Base-by-base conservation (phyloP, 2,329 filamentous ascomycete species). In the Pyrenophora graminea region DNA sequence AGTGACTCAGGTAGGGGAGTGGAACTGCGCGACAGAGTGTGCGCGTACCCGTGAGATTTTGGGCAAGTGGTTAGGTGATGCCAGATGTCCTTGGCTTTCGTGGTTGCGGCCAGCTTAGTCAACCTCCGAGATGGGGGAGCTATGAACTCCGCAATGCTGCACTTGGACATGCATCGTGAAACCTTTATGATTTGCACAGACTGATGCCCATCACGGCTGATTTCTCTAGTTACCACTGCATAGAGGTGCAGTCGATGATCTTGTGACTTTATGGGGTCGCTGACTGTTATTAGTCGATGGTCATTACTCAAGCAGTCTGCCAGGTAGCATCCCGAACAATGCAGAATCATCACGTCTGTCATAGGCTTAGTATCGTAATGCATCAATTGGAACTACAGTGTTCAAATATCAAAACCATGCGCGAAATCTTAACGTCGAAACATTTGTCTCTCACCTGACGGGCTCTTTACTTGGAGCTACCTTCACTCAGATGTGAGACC, bases 31-130 rank as follows among this genome's bases (percentile, higher is more conserved):
- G 37, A 30, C 32, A 27, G 8, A n/a, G 31, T 41, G 18, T 34
- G 55, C 48, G 42, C 51, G 54, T 55, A 39, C 50, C 34, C 38
- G 38, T 40, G 49, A 47, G 34, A 60, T 46, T 47, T 56, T 32
- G 58, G 39, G 52, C 50, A 52, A 58, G 63, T 59, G 51, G 27
- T 30, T 30, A 30, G 27, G 64, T 64, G 61, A 62, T 60, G 66
- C 66, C 66, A 68, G 60, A 66, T 68, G 61, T 64, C 60, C 60
- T 57, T 47, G 49, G 60, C 51, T 60, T 60, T 51, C 56, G 42
- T 55, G 47, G 55, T 56, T 59, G 58, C 46, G 48, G 51, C 15
- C 39, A 42, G 60, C 60, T 64, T 63, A 65, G 53, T 58, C 52
- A 62, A 58, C 56, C 36, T 40, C 60, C 53, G 51, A 58, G 38